Evolutionary conservation across 176 grass and related monocot genomes (phyloP), one percentile per base, ranked within the genome.

Genomic region (Areca catechu): DNA sequence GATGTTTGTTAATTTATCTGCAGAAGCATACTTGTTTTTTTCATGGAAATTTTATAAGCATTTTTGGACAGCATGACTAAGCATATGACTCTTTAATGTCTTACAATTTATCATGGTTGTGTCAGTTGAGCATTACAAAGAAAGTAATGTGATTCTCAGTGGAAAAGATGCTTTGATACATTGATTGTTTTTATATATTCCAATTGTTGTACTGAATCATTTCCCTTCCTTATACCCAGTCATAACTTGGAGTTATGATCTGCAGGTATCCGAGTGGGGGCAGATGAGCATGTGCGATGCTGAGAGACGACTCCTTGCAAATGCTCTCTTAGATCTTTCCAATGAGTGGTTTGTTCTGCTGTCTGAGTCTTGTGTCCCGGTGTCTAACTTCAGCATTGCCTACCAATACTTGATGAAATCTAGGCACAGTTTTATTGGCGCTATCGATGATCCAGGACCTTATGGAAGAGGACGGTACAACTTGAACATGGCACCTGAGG

Each of bases 231-330:
- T 43, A 12, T 10, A 43, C 7, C 34, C 9, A 14, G 34, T 43
- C 1, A 43, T 43, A 43, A 43, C 34, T 43, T 43, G 34, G 34
- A 43, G 54, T 20, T 77, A 22, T 58, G 58, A 51, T 80, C 7
- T 19, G 51, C 69, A 97, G 93, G 78, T 85, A 30, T 71, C 88
- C 5, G 94, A 86, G 76, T 98, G 94, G 88, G 94, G 94, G 71
- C 25, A 48, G 76, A 98, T 98, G 88, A 81, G 75, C 54, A 93
- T 98, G 94, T 89, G 88, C 73, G 94, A 98, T 73, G 94, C 94
- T 51, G 88, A 98, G 79, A 83, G 85, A 65, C 84, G 94, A 25
- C 68, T 98, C 19, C 69, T 98, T 15, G 94, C 88, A 2, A 93
- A 93, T 20, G 84, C 94, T 43, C 54, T 98, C 27, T 73, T 98